These are phyloP conservation scores for Taxillus chinensis DNA, from an alignment of 164 flowering plant species.

Conservation along the genomic window DNA sequence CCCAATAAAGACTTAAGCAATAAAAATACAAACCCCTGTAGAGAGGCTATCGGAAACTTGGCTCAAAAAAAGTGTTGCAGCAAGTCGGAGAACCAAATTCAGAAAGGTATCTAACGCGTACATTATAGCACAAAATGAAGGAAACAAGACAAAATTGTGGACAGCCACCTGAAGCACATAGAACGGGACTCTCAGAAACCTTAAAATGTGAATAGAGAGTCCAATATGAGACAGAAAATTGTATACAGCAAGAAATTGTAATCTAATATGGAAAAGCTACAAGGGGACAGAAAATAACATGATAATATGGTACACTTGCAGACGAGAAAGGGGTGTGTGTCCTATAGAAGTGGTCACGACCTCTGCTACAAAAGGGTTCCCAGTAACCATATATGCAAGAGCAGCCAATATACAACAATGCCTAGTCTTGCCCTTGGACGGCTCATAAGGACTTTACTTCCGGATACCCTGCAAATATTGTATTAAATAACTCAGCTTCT, in stretches of 20 bases:
- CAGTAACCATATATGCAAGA: conserved; percentile 76
- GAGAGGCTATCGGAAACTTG: no score
- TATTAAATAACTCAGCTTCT: neutral
- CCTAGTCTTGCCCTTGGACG: conserved; percentile 85
- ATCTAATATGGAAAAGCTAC: neutral
- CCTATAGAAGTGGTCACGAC: conserved; percentile 1
- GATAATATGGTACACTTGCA: conserved; percentile 22
- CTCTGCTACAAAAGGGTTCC: conserved; percentile 63
- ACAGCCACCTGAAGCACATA: conserved; percentile 11
- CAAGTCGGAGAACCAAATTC: no score
- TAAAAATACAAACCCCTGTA: no score
- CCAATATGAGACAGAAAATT: neutral
- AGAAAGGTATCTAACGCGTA: no score
- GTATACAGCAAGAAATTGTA: no score
- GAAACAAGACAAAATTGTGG: conserved; percentile 4
- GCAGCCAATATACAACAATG: conserved; percentile 62
- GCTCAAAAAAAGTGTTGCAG: no score
- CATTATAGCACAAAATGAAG: neutral
- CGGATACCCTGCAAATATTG: conserved; percentile 66
- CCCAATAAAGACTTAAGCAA: no score
- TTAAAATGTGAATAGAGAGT: conserved; percentile 33
- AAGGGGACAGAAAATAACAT: conserved; percentile 2
- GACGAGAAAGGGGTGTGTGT: conserved; percentile 1
- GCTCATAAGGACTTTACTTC: conserved; percentile 69
- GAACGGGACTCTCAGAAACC: conserved; percentile 27